phyloP scores from a whole-genome alignment of 192 early-diverging fungal species.

The Lobosporangium transversale region DNA sequence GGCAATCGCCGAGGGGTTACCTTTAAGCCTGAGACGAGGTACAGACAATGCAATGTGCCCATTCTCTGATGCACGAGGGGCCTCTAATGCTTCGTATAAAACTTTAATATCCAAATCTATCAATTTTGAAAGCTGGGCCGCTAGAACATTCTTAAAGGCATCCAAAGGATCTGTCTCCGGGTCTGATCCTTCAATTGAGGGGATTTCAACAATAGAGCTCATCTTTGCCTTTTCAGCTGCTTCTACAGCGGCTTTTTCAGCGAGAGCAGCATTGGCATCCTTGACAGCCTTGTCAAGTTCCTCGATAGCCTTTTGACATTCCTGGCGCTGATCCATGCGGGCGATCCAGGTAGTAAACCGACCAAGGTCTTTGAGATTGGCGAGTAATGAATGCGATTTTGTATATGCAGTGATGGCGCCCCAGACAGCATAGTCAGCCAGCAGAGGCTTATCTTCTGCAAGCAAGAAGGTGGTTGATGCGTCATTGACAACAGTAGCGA shows the following conservation, averaged over 20 bases:
- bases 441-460: conserved; percentile 33
- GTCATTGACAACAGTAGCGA: conserved; percentile 43
- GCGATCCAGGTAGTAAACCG: conserved; percentile 39
- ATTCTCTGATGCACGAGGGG: conserved; percentile 66
- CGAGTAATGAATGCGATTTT: conserved; percentile 39
- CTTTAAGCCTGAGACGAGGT: conserved; percentile 73
- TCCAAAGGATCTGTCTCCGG: conserved; percentile 65
- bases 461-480: conserved; percentile 32
- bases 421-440: conserved; percentile 55
- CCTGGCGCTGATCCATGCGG: conserved; percentile 36
- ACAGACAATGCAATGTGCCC: conserved; percentile 79
- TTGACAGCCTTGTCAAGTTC: conserved; percentile 33
- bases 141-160: conserved; percentile 71
- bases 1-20: conserved; percentile 73
- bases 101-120: conserved; percentile 54
- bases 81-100: conserved; percentile 67
- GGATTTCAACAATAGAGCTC: conserved; percentile 31
- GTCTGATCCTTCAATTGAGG: conserved; percentile 55
- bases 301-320: conserved; percentile 34
- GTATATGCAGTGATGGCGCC: conserved; percentile 50
- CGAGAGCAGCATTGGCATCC: conserved; percentile 23
- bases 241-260: conserved; percentile 24
- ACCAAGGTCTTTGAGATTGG: conserved; percentile 39
- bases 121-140: conserved; percentile 65
- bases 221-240: conserved; percentile 41